Evolutionary conservation across 768 basidiomycete genomes (phyloP).

Genomic region (Leccinum barrowsii): DNA sequence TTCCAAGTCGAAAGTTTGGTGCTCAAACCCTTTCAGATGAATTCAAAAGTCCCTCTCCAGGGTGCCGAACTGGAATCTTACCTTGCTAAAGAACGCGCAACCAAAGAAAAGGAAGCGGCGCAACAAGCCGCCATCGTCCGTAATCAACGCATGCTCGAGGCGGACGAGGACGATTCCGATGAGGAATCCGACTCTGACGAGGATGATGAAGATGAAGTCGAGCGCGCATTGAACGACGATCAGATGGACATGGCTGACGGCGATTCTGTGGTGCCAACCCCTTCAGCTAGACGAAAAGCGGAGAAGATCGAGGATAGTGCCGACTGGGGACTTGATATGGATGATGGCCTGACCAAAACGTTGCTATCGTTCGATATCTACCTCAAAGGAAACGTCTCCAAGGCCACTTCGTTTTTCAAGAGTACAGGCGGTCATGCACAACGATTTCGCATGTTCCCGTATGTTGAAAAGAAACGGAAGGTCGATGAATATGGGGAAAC

Average conservation of each 20-base stretch:
- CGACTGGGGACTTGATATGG: slow-evolving; percentile 73
- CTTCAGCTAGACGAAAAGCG: slow-evolving; percentile 38
- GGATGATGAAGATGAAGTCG: slow-evolving; percentile 55
- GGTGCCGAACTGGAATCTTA: slow-evolving; percentile 85
- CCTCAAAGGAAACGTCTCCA: slow-evolving; percentile 92
- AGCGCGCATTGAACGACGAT: slow-evolving; percentile 50
- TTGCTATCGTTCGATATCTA: slow-evolving; percentile 93
- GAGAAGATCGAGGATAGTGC: slow-evolving; percentile 49
- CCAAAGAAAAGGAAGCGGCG: slow-evolving; percentile 80
- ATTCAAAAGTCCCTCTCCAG: slow-evolving; percentile 84
- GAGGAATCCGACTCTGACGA: slow-evolving; percentile 63
- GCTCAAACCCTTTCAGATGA: slow-evolving; percentile 50
- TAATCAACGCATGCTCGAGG: slow-evolving; percentile 86
- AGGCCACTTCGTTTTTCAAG: slow-evolving; percentile 85
- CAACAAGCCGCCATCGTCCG: slow-evolving; percentile 81
- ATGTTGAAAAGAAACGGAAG: slow-evolving; percentile 85
- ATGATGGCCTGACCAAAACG: slow-evolving; percentile 71
- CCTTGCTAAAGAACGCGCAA: slow-evolving; percentile 68
- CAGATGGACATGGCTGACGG: slow-evolving; percentile 43
- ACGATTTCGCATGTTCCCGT: slow-evolving; percentile 96
- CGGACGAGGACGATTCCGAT: slow-evolving; percentile 86
- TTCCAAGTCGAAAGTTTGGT: background rate
- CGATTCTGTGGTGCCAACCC: slow-evolving; percentile 19
- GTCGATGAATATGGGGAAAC: slow-evolving; percentile 97
- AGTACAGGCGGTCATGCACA: slow-evolving; percentile 64